Percentiles rank a stretch among this genome's conserved stretches.
phyloP scores from a whole-genome alignment of 352 stramenopile genomes.

The Aphanomyces stellatus region DNA sequence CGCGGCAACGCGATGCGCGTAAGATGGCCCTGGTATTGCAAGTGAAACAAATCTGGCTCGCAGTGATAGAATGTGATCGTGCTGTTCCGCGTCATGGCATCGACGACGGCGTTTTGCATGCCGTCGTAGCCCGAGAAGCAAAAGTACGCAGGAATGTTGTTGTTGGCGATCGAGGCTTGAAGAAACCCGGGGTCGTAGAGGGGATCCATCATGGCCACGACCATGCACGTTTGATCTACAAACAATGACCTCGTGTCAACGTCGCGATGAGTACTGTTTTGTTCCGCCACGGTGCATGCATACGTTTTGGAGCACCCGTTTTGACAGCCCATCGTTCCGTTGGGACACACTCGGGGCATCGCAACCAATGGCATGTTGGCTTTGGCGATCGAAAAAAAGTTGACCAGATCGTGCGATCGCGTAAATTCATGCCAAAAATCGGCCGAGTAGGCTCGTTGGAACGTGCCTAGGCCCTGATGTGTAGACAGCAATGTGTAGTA shows the following conservation, averaged over 20 bases:
- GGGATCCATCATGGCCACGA: slow-evolving; percentile 38
- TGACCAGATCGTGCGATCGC: slow-evolving; percentile 31
- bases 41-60: slow-evolving; percentile 41
- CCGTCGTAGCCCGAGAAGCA: slow-evolving; percentile 44
- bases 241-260: background rate
- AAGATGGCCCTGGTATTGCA: slow-evolving; percentile 29
- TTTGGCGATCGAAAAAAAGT: slow-evolving; percentile 4
- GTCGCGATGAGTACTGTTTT: background rate
- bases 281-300: slow-evolving; percentile 36
- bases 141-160: slow-evolving; percentile 48
- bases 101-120: slow-evolving; percentile 29
- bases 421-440: slow-evolving; percentile 50
- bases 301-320: slow-evolving; percentile 35
- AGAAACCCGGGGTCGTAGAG: slow-evolving; percentile 39
- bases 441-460: slow-evolving; percentile 18
- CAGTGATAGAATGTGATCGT: slow-evolving; percentile 49
- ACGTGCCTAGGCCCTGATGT: background rate
- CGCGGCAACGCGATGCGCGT: slow-evolving; percentile 33
- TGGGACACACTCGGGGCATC: slow-evolving; percentile 17
- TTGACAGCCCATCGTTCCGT: slow-evolving; percentile 35
- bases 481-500: background rate
- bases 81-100: slow-evolving; percentile 20
- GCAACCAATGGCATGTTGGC: background rate
- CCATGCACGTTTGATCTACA: slow-evolving; percentile 28
- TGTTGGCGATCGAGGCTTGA: slow-evolving; percentile 36